Percentiles rank a stretch among this genome's conserved stretches.
phyloP scores from a whole-genome alignment of 2,329 filamentous ascomycete genomes.

The Ascosphaera acerosa region DNA sequence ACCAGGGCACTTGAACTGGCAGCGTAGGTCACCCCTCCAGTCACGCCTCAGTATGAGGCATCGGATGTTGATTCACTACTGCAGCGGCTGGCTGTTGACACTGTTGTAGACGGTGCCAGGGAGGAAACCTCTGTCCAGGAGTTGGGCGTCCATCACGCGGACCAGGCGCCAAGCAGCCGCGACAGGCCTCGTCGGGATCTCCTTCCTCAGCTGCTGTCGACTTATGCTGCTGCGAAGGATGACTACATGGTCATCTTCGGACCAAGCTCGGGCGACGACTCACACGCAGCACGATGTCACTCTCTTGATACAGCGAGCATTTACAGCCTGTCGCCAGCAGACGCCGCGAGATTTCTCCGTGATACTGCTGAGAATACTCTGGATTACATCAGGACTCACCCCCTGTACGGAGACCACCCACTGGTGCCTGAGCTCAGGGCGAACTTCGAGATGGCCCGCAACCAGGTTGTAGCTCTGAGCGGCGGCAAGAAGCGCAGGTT shows the following conservation, averaged over 20 bases:
- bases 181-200: constrained; percentile 4
- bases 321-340: no score
- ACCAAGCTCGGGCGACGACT: no score
- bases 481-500: constrained; percentile 14
- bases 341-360: constrained; percentile 17
- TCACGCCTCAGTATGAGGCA: no score
- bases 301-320: no score
- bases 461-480: constrained; percentile 13
- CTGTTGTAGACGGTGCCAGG: no score
- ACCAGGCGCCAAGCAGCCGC: background rate
- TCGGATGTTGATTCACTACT: no score
- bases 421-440: constrained; percentile 13
- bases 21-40: no score
- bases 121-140: no score
- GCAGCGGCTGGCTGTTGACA: no score
- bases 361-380: constrained; percentile 20
- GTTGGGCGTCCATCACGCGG: no score
- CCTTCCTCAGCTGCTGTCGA: constrained; percentile 8
- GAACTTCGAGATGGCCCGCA: constrained; percentile 12
- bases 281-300: no score
- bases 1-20: no score
- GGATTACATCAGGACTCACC: constrained; percentile 11
- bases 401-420: constrained; percentile 7
- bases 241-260: constrained; percentile 13
- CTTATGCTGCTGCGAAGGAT: constrained; percentile 14